Base-by-base conservation (phyloP, 2,329 filamentous ascomycete species). In the Phyllachora maydis region DNA sequence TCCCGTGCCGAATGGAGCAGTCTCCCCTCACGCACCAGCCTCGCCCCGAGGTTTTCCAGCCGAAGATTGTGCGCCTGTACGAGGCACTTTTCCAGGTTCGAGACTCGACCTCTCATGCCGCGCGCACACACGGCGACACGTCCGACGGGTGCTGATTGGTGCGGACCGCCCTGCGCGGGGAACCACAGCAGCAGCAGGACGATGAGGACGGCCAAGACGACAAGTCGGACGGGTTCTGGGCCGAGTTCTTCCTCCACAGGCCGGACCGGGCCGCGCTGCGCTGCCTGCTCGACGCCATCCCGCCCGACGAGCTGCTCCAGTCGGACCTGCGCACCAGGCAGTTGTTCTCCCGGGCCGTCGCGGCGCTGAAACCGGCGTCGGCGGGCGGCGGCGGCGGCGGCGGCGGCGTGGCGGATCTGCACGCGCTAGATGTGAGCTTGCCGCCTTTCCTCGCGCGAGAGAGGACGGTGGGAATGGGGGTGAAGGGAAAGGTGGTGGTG, bases 1-100 rank as follows among this genome's bases (percentile, higher is more conserved):
- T n/a, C n/a, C n/a, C n/a, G n/a, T n/a, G n/a, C n/a, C n/a, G n/a
- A n/a, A 90, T 90, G 79, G 79, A 91, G 56, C 64, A 71, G 38
- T 95, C 85, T 44, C 88, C 88, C 33, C 65, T 98, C 43, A 92
- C 83, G 27, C 82, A 90, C 51, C 82, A 93, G 59, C 68, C 69
- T 49, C 68, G 81, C 39, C 88, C 85, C 26, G 76, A 90, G 47
- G 67, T 74, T 19, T 93, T 98, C 45, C 76, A 90, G 50, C 85
- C 78, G 26, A 98, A 98, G 55, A 78, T 98, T 35, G 75, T 91
- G 30, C 64, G 76, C 46, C 67, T 95, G 24, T 98, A 98, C 50
- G 68, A 83, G 39, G 63, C 66, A 33, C 57, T 95, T 11, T 85
- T 95, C 56, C 68, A 69, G 64, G 68, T 73, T 50, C 34, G 45